These are phyloP conservation scores for Bassia scoparia DNA, from an alignment of 148 eudicot genomes.

Conservation along the genomic window DNA sequence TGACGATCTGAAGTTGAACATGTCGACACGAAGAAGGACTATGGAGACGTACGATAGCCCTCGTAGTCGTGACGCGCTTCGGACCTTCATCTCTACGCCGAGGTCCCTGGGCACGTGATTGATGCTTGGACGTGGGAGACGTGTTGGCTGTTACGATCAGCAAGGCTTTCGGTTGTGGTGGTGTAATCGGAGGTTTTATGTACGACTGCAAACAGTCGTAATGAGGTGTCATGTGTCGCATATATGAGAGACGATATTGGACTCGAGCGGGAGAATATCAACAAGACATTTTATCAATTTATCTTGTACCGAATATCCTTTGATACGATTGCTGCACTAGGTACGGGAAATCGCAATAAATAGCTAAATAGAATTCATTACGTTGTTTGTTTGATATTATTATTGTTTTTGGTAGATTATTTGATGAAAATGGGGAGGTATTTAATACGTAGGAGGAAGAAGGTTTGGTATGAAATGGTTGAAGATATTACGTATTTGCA, in stretches of 20 bases:
- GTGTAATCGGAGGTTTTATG: constrained; percentile 1
- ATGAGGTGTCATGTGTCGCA: background rate
- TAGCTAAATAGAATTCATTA: background rate
- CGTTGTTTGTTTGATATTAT: background rate
- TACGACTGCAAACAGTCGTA: background rate
- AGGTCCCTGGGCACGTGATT: background rate
- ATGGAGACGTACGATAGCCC: background rate
- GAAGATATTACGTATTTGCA: too few relatives aligned
- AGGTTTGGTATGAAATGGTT: too few relatives aligned
- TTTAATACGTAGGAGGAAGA: too few relatives aligned
- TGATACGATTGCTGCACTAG: background rate
- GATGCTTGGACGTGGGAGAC: constrained; percentile 7
- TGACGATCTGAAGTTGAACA: constrained; percentile 5
- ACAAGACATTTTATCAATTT: background rate
- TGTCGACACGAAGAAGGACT: background rate
- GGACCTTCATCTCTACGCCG: background rate
- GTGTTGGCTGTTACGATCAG: background rate
- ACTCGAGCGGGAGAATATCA: background rate
- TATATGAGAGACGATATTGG: background rate
- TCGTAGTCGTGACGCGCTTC: constrained; percentile 4
- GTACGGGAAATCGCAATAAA: background rate
- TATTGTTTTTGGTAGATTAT: background rate
- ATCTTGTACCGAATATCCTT: background rate
- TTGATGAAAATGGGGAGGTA: background rate
- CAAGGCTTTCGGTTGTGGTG: background rate